phyloP scores from a whole-genome alignment of 2,329 filamentous ascomycete species.

The Plenodomus biglobosus region DNA sequence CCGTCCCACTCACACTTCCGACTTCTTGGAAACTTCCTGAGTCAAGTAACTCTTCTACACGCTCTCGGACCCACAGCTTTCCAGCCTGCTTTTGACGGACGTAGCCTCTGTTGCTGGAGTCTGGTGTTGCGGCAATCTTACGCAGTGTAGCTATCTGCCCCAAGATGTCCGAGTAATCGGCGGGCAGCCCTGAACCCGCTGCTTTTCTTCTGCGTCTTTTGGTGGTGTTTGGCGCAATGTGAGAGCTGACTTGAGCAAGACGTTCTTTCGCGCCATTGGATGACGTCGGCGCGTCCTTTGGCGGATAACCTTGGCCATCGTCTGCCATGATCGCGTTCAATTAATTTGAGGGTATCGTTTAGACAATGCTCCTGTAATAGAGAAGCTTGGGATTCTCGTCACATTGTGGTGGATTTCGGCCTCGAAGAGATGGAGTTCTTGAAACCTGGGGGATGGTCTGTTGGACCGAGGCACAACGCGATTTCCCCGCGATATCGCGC shows the following conservation, averaged over 20 bases:
- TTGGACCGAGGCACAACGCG: slow-evolving; percentile 30
- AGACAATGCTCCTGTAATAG: slow-evolving; percentile 13
- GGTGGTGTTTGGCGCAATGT: slow-evolving; percentile 44
- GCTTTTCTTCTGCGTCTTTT: slow-evolving; percentile 42
- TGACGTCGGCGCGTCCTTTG: slow-evolving; percentile 23
- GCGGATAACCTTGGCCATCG: slow-evolving; percentile 15
- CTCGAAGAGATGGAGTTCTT: slow-evolving; percentile 7
- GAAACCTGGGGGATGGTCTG: slow-evolving; percentile 15
- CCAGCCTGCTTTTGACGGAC: slow-evolving; percentile 64
- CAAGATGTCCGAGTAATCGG: slow-evolving; percentile 64
- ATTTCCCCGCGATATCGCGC: slow-evolving; percentile 18
- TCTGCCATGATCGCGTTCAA: slow-evolving; percentile 22
- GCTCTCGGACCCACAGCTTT: slow-evolving; percentile 66
- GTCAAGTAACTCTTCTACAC: slow-evolving; percentile 62
- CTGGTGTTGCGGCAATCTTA: slow-evolving; percentile 57
- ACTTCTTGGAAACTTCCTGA: slow-evolving; percentile 59
- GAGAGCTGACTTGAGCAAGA: slow-evolving; percentile 52
- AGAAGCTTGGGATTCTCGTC: slow-evolving; percentile 10
- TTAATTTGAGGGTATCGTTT: background rate
- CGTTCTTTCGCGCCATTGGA: slow-evolving; percentile 45
- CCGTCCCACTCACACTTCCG: slow-evolving; percentile 61
- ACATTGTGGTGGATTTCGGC: slow-evolving; percentile 20
- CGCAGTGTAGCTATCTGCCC: slow-evolving; percentile 57
- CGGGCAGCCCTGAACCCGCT: slow-evolving; percentile 51
- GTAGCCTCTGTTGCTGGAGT: slow-evolving; percentile 58